Conservation (phyloP, 1,139 yeast genomes). For the Taphrina communis region DNA sequence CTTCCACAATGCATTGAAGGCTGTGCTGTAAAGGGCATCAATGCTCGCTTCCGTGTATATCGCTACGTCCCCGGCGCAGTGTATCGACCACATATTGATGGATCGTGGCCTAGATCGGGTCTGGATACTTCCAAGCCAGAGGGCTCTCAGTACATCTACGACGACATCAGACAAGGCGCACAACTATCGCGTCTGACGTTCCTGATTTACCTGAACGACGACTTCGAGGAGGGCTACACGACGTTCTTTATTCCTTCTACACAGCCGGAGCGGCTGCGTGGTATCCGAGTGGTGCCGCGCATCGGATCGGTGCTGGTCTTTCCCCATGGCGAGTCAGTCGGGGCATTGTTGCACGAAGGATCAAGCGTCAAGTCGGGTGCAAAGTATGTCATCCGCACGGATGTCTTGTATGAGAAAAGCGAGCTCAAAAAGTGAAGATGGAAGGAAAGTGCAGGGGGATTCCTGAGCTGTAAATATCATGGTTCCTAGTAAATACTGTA, state of each 20-base stretch:
- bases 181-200: constrained; percentile 36
- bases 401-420: constrained; percentile 35
- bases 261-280: constrained; percentile 12
- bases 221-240: constrained; percentile 36
- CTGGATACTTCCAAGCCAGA: constrained; percentile 32
- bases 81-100: constrained; percentile 39
- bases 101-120: constrained; percentile 40
- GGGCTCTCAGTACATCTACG: constrained; percentile 28
- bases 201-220: constrained; percentile 38
- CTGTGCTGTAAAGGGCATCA: constrained; percentile 32
- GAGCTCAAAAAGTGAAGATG: constrained; percentile 14
- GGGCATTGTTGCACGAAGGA: constrained; percentile 38
- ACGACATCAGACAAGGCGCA: constrained; percentile 32
- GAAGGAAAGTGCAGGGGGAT: not conserved
- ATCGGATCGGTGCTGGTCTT: constrained; percentile 39
- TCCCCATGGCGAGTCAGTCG: constrained; percentile 38
- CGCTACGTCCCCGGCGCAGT: constrained; percentile 40
- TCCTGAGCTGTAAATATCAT: no score
- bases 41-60: constrained; percentile 38
- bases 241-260: constrained; percentile 32
- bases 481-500: no score
- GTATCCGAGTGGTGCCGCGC: constrained; percentile 33
- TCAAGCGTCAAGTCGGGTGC: constrained; percentile 34
- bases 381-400: constrained; percentile 39
- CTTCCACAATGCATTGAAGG: constrained; percentile 35